Percentiles rank a stretch among this genome's conserved stretches.
Evolutionary conservation across 2,329 filamentous ascomycete genomes (phyloP).

Genomic region (Ophiostoma ulmi): DNA sequence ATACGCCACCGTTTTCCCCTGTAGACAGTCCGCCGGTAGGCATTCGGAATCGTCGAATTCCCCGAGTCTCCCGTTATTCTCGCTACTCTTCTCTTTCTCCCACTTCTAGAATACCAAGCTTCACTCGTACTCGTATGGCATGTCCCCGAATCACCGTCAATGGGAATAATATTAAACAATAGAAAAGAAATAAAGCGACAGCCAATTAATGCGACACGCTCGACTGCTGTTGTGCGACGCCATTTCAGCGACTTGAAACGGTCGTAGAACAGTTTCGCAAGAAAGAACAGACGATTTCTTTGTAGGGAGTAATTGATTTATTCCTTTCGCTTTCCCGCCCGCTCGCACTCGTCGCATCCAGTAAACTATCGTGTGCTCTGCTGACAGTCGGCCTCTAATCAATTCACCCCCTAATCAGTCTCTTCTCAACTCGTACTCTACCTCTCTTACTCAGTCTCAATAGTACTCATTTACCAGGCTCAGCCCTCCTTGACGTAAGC

Average conservation of each 20-base stretch:
- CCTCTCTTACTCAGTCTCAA: no score
- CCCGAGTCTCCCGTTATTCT: slow-evolving; percentile 7
- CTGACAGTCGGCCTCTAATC: no score
- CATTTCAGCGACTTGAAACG: no score
- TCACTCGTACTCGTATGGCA: background rate
- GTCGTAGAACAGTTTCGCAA: no score
- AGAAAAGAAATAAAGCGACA: no score
- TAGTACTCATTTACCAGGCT: background rate
- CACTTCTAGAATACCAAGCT: background rate
- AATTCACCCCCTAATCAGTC: background rate
- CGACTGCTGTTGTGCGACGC: no score
- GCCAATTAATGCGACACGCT: no score
- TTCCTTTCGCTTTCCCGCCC: no score
- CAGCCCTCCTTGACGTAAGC: slow-evolving; percentile 10
- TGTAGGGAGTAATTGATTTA: no score
- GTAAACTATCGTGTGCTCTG: background rate
- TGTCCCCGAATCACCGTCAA: no score
- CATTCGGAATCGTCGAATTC: slow-evolving; percentile 18
- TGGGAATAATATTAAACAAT: no score
- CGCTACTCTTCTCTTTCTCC: background rate
- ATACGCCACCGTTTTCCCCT: background rate
- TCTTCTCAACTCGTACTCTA: background rate
- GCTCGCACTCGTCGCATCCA: background rate
- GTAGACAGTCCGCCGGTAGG: background rate
- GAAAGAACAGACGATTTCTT: no score